Evolutionary conservation across 306 rosid species (phyloP), one percentile per base, ranked within the genome.

Genomic region (Glycine tomentella): DNA sequence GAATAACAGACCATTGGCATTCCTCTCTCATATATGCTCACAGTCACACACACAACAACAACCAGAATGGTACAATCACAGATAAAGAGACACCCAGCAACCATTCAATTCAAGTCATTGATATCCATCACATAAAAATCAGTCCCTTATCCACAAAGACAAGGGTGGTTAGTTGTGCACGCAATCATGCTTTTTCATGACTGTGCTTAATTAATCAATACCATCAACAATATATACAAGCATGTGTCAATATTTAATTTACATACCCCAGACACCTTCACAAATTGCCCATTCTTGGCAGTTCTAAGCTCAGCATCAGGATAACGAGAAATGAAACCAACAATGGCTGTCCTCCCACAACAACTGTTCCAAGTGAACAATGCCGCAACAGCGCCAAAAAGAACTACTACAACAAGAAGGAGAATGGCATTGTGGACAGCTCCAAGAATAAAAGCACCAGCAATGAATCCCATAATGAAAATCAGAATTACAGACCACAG

Each of bases 231-330:
- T 10, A 33, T 5, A 59, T 9, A 4, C n/a, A 9, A 9, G 64
- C 3, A 20, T 59, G 42, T 59, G 15, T 10, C 40, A 58, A 20
- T 58, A 58, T 2, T 20, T 9, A 16, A 58, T 9, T 25, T 59
- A 59, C 66, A 59, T 59, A 59, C 66, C 66, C 66, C 66, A 59
- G 66, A 59, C 9, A 59, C 66, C 66, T 59, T 59, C 66, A 59
- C 66, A 59, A 59, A 59, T 31, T 59, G 66, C n/a, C 66, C 66
- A 59, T 59, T 59, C 66, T 59, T 59, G 66, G 66, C 66, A 11
- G 66, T 59, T 59, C 66, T 25, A 59, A 59, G 66, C 42, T 59
- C 66, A 31, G 66, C 42, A 3, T 59, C 66, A 9, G 66, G 66
- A 59, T 59, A 31, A 59, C 3, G 66, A 59, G 66, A 59, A 59